These are phyloP conservation scores for Ramalina intermedia DNA, from an alignment of 495 filamentous ascomycete species.

Conservation along the genomic window DNA sequence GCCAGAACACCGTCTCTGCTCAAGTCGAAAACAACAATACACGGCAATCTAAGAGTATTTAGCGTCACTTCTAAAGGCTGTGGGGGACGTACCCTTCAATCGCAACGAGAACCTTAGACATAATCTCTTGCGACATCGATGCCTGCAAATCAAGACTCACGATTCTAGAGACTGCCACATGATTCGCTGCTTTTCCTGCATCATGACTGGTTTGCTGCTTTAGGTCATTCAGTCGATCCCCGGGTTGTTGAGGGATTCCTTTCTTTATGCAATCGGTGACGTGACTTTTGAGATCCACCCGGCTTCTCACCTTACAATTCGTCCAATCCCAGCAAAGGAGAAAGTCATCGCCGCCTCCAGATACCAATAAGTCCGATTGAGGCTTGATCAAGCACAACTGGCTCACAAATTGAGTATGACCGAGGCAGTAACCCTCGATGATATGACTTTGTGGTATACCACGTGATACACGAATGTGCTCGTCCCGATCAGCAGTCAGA, in stretches of 20 bases:
- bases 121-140: not conserved
- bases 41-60: constrained; percentile 23
- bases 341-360: constrained; percentile 71
- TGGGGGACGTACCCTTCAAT: constrained; percentile 47
- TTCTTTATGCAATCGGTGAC: not conserved
- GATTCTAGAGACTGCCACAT: constrained; percentile 38
- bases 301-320: constrained; percentile 33
- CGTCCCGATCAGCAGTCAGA: constrained; percentile 83
- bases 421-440: constrained; percentile 79
- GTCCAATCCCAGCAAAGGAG: constrained; percentile 74
- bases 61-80: constrained; percentile 8
- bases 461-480: constrained; percentile 88
- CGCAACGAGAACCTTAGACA: constrained; percentile 38
- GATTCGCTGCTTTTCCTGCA: constrained; percentile 11
- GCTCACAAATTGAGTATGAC: constrained; percentile 70
- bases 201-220: not conserved
- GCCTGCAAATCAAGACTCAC: constrained; percentile 16
- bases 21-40: constrained; percentile 42
- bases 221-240: not conserved
- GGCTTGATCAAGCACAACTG: constrained; percentile 48
- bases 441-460: constrained; percentile 70
- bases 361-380: constrained; percentile 49
- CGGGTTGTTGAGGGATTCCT: not conserved
- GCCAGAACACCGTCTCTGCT: constrained; percentile 26
- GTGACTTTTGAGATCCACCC: constrained; percentile 3